Conservation (phyloP, 176 grass and related monocot genomes). For the Rhynchospora pubera region DNA sequence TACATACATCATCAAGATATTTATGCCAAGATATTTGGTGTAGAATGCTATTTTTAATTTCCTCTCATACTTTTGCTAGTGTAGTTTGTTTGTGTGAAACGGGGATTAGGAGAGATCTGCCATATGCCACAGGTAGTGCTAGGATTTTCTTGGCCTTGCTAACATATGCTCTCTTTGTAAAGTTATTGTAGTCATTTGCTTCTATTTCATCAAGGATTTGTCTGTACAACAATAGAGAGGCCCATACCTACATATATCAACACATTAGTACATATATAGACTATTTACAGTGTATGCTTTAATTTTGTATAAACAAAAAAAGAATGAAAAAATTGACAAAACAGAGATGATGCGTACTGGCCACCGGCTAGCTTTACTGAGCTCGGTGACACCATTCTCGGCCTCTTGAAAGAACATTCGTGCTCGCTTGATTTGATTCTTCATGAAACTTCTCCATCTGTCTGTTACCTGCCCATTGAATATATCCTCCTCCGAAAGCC, state of each 20-base stretch:
- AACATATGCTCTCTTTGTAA: conserved; percentile 80
- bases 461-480: conserved; percentile 59
- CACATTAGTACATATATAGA: too few species aligned
- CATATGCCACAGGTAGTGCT: conserved; percentile 70
- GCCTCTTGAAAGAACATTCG: conserved; percentile 62
- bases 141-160: conserved; percentile 80
- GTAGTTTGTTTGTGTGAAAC: conserved; percentile 20
- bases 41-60: background rate
- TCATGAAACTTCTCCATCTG: conserved; percentile 74
- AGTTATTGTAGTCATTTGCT: conserved; percentile 79
- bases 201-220: conserved; percentile 97
- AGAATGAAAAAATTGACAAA: background rate
- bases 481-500: conserved; percentile 78
- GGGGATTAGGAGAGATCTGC: conserved; percentile 47
- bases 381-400: conserved; percentile 62
- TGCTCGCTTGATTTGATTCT: conserved; percentile 55
- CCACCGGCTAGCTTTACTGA: conserved; percentile 90
- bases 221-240: conserved; percentile 73
- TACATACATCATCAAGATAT: background rate
- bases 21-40: background rate
- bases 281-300: too few species aligned
- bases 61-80: background rate
- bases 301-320: background rate
- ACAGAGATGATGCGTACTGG: conserved; percentile 33
- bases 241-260: conserved; percentile 66